Evolutionary conservation across 441 rosid species (phyloP).

Genomic region (Cnidoscolus chayamansa): DNA sequence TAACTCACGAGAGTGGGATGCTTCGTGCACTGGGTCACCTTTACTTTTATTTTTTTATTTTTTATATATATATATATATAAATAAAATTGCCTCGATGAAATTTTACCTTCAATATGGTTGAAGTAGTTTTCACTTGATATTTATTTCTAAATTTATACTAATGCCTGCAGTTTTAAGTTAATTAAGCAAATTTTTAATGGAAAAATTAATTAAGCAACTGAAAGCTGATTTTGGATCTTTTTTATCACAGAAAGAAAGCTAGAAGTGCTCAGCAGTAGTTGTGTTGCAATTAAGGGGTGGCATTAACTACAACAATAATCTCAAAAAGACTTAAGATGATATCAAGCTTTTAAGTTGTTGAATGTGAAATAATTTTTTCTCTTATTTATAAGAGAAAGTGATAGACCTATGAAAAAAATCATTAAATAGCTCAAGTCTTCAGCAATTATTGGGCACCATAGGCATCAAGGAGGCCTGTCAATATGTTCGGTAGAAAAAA

Average conservation of each 20-base stretch:
- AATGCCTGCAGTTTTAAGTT: background rate
- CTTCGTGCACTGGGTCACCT: too few relatives aligned
- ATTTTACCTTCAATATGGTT: slow-evolving; percentile 6
- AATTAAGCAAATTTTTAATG: background rate
- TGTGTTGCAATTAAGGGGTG: background rate
- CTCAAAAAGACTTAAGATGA: background rate
- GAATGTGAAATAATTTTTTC: background rate
- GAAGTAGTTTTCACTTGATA: background rate
- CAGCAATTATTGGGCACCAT: background rate
- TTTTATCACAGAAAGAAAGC: background rate
- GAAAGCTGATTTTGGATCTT: background rate
- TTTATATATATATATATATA: background rate
- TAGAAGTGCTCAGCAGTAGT: background rate
- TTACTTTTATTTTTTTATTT: too few relatives aligned
- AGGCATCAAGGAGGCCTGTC: background rate
- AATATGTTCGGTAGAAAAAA: background rate
- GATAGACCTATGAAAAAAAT: too few relatives aligned
- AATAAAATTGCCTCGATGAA: background rate
- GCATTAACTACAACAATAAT: background rate
- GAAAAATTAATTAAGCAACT: background rate
- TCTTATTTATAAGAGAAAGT: too few relatives aligned
- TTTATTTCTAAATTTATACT: background rate
- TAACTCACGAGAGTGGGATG: too few relatives aligned
- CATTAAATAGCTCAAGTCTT: background rate
- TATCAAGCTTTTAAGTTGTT: slow-evolving; percentile 1